Evolutionary conservation across 441 rosid species (phyloP), one percentile per base, ranked within the genome.

Genomic region (Pelargonium cotyledonis): DNA sequence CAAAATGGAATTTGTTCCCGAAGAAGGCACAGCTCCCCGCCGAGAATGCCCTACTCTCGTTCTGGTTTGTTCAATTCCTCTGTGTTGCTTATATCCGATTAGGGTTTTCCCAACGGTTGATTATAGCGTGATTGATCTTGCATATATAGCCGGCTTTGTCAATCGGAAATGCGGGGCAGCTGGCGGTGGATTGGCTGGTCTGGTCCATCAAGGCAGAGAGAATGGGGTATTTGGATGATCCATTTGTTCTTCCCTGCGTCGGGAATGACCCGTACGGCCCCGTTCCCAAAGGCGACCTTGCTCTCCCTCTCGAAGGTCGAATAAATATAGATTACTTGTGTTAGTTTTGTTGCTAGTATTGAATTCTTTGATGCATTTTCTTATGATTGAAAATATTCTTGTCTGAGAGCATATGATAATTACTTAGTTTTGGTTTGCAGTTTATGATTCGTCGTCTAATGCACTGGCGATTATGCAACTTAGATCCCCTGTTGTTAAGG

Each of bases 111-210:
- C 10, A 46, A 9, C 11, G 11, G 12, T 46, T 9, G 5, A 8
- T 12, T 44, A 10, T 35, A 31, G 8, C 19, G 58, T 63, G 44
- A 15, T 2, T 6, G 58, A 35, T 0, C 31, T 46, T 9, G 40
- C 26, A n/a, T n/a, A 18, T 5, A 55, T 67, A 91, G 96, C 99
- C 96, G 21, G 97, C 96, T 23, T 70, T 94, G 64, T 94, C 97
- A 41, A 86, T 88, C 46, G 97, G 99, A 70, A 94, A 89, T 73
- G 97, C 91, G 40, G 99, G 96, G 57, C 94, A 94, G 80, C 82
- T 94, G 6, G 96, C 94, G 0, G 84, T 88, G 73, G 99, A 94
- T 85, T 79, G 91, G 43, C 72, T 94, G 73, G 86, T 91, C 14
- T 87, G 97, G 8, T 85, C 95, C 1, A 79, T 75, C 21, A 77